Conservation (phyloP, 768 basidiomycete genomes). For the Collybia sp. region DNA sequence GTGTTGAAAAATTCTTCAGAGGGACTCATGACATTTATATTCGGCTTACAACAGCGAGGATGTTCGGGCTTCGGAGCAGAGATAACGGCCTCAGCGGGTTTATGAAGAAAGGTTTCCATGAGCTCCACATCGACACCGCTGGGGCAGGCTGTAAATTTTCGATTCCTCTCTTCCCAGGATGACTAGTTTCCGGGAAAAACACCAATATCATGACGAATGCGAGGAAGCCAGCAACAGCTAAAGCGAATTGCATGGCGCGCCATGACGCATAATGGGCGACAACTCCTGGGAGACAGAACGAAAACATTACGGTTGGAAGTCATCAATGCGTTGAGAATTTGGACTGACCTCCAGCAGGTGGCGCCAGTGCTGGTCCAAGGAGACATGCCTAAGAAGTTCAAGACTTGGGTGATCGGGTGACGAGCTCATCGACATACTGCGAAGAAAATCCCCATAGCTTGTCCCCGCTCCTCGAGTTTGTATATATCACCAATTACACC, state of each 20-base stretch:
- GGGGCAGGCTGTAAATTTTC: slow-evolving; percentile 20
- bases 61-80: slow-evolving; percentile 57
- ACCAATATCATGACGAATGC: slow-evolving; percentile 25
- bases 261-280: neutral
- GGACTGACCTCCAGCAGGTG: too few relatives aligned
- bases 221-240: neutral
- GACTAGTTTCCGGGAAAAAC: slow-evolving; percentile 63
- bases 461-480: slow-evolving; percentile 53
- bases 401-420: too few relatives aligned
- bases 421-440: slow-evolving; percentile 26
- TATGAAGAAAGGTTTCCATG: slow-evolving; percentile 20
- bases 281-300: neutral
- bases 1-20: neutral
- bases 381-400: too few relatives aligned
- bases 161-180: slow-evolving; percentile 46
- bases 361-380: too few relatives aligned
- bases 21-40: neutral
- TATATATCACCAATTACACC: slow-evolving; percentile 68
- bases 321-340: too few relatives aligned
- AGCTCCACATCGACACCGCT: slow-evolving; percentile 26
- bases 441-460: slow-evolving; percentile 56
- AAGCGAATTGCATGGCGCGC: neutral
- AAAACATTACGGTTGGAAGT: neutral
- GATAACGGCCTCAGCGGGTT: slow-evolving; percentile 54
- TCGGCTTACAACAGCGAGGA: slow-evolving; percentile 44